Evolutionary conservation across 2,329 filamentous ascomycete species (phyloP).

Genomic region (Phialophora tarda): DNA sequence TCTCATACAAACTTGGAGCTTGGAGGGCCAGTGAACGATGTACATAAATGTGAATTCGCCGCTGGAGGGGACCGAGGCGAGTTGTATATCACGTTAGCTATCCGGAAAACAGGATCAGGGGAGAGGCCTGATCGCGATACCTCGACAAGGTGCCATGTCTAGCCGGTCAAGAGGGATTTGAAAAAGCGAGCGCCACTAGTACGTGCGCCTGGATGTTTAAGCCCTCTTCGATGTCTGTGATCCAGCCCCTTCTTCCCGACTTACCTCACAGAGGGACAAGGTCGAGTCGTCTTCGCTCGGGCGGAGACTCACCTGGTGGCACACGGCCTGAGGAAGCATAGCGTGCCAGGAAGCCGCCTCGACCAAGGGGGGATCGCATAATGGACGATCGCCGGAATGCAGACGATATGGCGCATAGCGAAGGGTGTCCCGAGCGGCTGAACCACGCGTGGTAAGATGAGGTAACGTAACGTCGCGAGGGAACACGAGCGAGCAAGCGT

Average conservation of each 20-base stretch:
- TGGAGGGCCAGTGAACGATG: constrained; percentile 3
- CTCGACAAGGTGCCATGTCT: constrained; percentile 2
- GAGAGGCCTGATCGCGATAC: constrained; percentile 9
- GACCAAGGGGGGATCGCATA: neutral
- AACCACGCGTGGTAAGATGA: constrained; percentile 11
- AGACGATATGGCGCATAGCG: constrained; percentile 13
- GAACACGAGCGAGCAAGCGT: constrained; percentile 3
- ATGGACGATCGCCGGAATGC: constrained; percentile 3
- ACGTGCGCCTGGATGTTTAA: constrained; percentile 5
- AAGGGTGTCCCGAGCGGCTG: constrained; percentile 13
- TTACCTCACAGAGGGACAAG: neutral
- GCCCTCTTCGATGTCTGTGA: neutral
- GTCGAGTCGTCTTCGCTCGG: neutral
- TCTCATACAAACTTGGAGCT: neutral
- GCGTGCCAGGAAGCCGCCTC: neutral
- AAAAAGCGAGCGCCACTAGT: constrained; percentile 15
- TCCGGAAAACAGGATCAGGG: neutral
- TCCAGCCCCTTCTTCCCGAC: neutral
- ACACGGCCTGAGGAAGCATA: neutral
- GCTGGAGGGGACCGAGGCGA: constrained; percentile 2
- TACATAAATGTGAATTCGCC: neutral
- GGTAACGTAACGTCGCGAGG: constrained; percentile 1
- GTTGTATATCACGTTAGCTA: constrained; percentile 26
- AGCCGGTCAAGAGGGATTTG: constrained; percentile 16
- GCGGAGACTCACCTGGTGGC: constrained; percentile 11